These are phyloP conservation scores for Syzygium syzygioides DNA, from an alignment of 441 rosid species.

Conservation along the genomic window DNA sequence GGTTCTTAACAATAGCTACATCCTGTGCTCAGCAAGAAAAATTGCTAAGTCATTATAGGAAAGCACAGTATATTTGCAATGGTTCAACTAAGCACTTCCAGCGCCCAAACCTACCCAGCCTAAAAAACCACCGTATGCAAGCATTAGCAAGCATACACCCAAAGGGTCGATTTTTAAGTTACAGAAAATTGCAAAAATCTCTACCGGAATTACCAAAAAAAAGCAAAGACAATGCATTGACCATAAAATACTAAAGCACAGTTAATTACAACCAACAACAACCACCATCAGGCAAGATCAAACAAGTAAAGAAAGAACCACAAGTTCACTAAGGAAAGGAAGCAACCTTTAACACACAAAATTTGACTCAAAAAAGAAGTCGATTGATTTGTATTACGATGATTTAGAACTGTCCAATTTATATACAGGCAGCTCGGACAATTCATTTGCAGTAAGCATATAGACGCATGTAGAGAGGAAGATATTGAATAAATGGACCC, in stretches of 20 bases:
- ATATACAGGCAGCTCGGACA: not conserved
- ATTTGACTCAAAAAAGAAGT: not conserved
- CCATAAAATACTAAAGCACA: not conserved
- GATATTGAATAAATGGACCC: not conserved
- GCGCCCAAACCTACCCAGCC: not conserved
- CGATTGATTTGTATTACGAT: not conserved
- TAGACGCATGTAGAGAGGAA: not conserved
- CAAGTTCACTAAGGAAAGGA: not conserved
- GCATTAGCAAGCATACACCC: not conserved
- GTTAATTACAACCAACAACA: not conserved
- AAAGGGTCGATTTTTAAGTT: not conserved
- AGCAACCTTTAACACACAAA: not conserved
- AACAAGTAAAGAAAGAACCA: not conserved
- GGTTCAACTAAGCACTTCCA: not conserved
- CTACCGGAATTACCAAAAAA: not conserved
- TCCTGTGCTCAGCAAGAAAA: not conserved
- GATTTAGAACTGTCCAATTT: not conserved
- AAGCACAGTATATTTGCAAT: not conserved
- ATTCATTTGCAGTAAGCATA: not conserved
- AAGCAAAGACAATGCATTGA: not conserved
- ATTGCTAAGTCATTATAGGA: not conserved
- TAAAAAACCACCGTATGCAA: not conserved
- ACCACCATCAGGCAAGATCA: not conserved
- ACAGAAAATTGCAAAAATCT: not conserved
- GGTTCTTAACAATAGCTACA: not conserved